Evolutionary conservation across 495 filamentous ascomycete species (phyloP).

Genomic region (Beverwykella pulmonaria): DNA sequence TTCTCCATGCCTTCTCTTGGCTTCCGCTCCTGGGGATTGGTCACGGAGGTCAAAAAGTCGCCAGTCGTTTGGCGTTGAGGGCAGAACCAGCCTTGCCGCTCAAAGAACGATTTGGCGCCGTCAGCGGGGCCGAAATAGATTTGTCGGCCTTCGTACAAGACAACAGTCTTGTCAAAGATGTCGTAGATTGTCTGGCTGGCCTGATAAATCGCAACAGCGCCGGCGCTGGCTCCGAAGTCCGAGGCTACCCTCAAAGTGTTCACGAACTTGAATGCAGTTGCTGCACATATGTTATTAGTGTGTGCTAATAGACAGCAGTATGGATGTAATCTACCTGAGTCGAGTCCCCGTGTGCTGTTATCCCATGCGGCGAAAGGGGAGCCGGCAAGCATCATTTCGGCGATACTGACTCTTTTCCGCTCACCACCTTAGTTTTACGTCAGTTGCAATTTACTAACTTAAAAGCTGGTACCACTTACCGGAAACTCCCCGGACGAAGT

Average conservation of each 20-base stretch:
- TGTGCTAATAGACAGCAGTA: slow-evolving; percentile 31
- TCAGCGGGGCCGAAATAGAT: slow-evolving; percentile 43
- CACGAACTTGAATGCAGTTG: slow-evolving; percentile 43
- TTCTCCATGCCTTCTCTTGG: slow-evolving; percentile 62
- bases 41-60: slow-evolving; percentile 75
- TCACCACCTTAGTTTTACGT: slow-evolving; percentile 32
- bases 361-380: slow-evolving; percentile 44
- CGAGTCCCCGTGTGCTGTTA: slow-evolving; percentile 47
- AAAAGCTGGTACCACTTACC: slow-evolving; percentile 23
- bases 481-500: slow-evolving; percentile 45
- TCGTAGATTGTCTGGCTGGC: slow-evolving; percentile 62
- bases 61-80: slow-evolving; percentile 62
- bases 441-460: background rate
- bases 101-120: slow-evolving; percentile 43
- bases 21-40: slow-evolving; percentile 63
- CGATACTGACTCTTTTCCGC: slow-evolving; percentile 45
- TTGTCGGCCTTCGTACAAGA: slow-evolving; percentile 46
- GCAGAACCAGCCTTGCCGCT: slow-evolving; percentile 60
- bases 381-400: slow-evolving; percentile 49
- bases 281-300: slow-evolving; percentile 48
- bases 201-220: slow-evolving; percentile 83
- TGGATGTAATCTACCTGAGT: slow-evolving; percentile 40
- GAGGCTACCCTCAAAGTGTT: slow-evolving; percentile 40
- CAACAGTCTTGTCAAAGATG: slow-evolving; percentile 44
- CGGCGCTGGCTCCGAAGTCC: slow-evolving; percentile 38